Conservation (phyloP, 2,329 filamentous ascomycete genomes). For the Myriosclerotinia scirpicola region DNA sequence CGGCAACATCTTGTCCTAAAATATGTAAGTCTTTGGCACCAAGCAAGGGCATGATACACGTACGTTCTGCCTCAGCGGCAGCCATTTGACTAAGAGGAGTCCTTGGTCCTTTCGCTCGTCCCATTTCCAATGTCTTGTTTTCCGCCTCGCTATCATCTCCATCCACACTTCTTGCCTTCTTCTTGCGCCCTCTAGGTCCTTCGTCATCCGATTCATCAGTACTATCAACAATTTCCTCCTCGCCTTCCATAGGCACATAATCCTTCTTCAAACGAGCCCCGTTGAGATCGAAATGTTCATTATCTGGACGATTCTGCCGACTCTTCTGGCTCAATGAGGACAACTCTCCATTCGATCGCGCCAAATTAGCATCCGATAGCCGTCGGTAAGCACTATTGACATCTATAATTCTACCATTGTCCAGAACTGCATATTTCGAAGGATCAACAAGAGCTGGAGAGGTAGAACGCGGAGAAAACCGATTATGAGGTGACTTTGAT, state of each 20-base stretch:
- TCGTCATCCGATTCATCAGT: conserved; percentile 63
- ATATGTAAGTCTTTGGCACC: not conserved
- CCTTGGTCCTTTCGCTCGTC: conserved; percentile 43
- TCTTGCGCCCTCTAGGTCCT: conserved; percentile 57
- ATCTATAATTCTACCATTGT: conserved; percentile 63
- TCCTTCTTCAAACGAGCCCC: conserved; percentile 38
- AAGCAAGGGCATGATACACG: conserved; percentile 41
- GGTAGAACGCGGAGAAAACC: conserved; percentile 35
- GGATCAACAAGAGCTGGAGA: conserved; percentile 40
- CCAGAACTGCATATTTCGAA: conserved; percentile 49
- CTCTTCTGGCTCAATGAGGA: conserved; percentile 45
- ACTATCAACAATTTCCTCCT: conserved; percentile 36
- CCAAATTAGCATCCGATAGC: conserved; percentile 69
- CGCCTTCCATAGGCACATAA: conserved; percentile 34
- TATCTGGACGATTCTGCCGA: conserved; percentile 32
- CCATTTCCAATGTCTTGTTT: conserved; percentile 41
- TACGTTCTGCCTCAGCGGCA: conserved; percentile 77
- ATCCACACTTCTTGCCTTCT: conserved; percentile 42
- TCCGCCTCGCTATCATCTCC: conserved; percentile 40
- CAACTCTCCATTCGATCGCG: conserved; percentile 62
- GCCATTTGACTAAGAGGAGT: conserved; percentile 64
- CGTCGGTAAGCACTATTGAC: conserved; percentile 68
- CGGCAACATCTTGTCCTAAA: conserved; percentile 32
- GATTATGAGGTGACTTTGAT: conserved; percentile 39
- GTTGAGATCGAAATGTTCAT: conserved; percentile 27